Conservation (phyloP, 305 asterid species). For the Plantago coronopus region DNA sequence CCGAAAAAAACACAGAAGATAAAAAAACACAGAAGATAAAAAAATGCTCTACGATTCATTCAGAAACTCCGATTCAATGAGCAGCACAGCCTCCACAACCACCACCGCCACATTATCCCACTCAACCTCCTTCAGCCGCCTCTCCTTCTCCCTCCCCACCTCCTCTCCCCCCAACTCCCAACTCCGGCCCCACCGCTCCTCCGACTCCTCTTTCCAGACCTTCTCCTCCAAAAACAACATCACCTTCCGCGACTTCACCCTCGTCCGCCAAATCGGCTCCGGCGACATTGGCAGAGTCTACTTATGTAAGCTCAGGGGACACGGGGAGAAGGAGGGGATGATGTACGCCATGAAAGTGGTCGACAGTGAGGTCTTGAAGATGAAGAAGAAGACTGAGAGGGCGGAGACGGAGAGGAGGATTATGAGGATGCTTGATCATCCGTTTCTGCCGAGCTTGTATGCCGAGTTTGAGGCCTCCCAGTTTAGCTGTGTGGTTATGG, state of each 20-base stretch:
- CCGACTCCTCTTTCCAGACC: slow-evolving; percentile 61
- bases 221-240: slow-evolving; percentile 36
- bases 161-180: slow-evolving; percentile 46
- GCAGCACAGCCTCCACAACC: slow-evolving; percentile 44
- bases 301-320: slow-evolving; percentile 60
- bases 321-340: slow-evolving; percentile 34
- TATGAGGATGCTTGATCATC: slow-evolving; percentile 68
- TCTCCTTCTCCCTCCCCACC: slow-evolving; percentile 55
- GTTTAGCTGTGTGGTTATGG: slow-evolving; percentile 76
- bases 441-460: slow-evolving; percentile 70
- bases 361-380: slow-evolving; percentile 58
- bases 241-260: slow-evolving; percentile 61
- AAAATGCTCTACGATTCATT: slow-evolving; percentile 33
- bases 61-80: slow-evolving; percentile 38
- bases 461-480: slow-evolving; percentile 78
- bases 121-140: slow-evolving; percentile 52
- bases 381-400: slow-evolving; percentile 69
- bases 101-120: slow-evolving; percentile 34
- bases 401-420: slow-evolving; percentile 78
- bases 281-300: slow-evolving; percentile 84
- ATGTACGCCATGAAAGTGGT: slow-evolving; percentile 79
- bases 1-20: neutral
- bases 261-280: slow-evolving; percentile 77
- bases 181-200: slow-evolving; percentile 65
- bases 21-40: neutral